phyloP scores from a whole-genome alignment of 345 rosid genomes.

The Euphorbia peplus region DNA sequence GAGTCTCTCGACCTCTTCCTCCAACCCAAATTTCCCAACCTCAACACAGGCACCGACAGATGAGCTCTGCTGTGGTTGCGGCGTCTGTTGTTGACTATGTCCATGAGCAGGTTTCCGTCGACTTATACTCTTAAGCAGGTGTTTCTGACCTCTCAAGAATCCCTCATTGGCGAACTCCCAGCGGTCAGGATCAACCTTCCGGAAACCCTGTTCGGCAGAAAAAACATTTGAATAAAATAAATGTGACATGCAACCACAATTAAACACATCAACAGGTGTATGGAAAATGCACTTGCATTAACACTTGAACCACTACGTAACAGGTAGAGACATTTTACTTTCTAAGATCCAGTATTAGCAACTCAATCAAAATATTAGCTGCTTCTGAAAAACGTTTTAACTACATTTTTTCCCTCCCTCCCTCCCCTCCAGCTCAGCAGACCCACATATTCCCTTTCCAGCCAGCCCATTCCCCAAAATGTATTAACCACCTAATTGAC shows the following conservation, averaged over 20 bases:
- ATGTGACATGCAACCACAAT: background rate
- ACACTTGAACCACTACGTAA: too few species aligned
- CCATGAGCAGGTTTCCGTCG: conserved; percentile 87
- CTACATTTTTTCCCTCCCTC: too few species aligned
- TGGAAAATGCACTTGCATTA: too few species aligned
- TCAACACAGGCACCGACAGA: conserved; percentile 90
- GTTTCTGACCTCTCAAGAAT: conserved; percentile 90
- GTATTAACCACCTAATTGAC: too few species aligned
- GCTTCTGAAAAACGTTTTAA: background rate
- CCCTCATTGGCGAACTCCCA: conserved; percentile 99
- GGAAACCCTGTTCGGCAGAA: conserved; percentile 65
- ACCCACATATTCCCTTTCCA: too few species aligned
- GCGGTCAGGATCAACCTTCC: conserved; percentile 95
- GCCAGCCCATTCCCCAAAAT: too few species aligned
- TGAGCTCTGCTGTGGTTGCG: conserved; percentile 60
- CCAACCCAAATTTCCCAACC: conserved; percentile 97
- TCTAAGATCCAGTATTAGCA: background rate
- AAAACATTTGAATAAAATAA: background rate
- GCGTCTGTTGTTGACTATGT: conserved; percentile 57
- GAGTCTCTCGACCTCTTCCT: conserved; percentile 95
- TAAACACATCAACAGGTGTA: background rate
- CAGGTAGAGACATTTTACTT: background rate
- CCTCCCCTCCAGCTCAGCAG: too few species aligned
- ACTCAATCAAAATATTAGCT: background rate
- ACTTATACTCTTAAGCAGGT: conserved; percentile 65